Conservation (phyloP, 2,329 filamentous ascomycete species). For the Raffaelea ambrosiae region DNA sequence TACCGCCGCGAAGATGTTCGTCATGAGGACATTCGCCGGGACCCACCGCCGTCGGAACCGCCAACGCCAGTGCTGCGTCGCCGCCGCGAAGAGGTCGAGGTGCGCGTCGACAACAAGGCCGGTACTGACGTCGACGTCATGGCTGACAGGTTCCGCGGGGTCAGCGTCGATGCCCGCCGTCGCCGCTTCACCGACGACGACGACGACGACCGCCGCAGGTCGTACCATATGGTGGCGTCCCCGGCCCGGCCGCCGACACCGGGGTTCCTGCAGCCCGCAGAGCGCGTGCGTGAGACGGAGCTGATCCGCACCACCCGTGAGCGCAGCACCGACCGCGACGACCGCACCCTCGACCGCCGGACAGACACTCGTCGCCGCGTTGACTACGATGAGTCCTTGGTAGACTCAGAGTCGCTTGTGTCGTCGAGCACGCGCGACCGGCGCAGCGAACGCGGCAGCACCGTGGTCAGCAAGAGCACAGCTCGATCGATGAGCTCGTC, state of each 20-base stretch:
- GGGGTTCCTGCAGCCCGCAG: conserved; percentile 53
- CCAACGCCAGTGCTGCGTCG: too few species aligned
- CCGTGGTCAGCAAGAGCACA: conserved; percentile 14
- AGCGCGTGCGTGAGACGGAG: conserved; percentile 54
- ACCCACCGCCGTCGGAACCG: neutral
- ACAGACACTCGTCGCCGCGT: conserved; percentile 28
- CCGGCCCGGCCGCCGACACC: neutral
- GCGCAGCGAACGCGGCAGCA: conserved; percentile 28
- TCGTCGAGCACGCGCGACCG: conserved; percentile 13
- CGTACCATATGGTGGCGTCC: too few species aligned
- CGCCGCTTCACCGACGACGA: neutral
- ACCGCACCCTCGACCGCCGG: conserved; percentile 31
- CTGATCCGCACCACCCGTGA: conserved; percentile 29
- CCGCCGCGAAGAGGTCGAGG: neutral
- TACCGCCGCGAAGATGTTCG: too few species aligned
- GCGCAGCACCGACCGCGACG: conserved; percentile 28
- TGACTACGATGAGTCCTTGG: too few species aligned
- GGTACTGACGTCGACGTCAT: neutral
- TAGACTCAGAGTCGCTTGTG: too few species aligned
- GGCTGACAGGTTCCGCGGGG: neutral
- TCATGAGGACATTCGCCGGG: neutral
- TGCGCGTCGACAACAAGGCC: neutral
- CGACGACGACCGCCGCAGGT: neutral
- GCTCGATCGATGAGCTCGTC: conserved; percentile 13
- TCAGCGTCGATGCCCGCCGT: neutral